Percentiles rank a stretch among this genome's conserved stretches.
phyloP scores from a whole-genome alignment of 352 stramenopile species.

The Pythium monospermum region DNA sequence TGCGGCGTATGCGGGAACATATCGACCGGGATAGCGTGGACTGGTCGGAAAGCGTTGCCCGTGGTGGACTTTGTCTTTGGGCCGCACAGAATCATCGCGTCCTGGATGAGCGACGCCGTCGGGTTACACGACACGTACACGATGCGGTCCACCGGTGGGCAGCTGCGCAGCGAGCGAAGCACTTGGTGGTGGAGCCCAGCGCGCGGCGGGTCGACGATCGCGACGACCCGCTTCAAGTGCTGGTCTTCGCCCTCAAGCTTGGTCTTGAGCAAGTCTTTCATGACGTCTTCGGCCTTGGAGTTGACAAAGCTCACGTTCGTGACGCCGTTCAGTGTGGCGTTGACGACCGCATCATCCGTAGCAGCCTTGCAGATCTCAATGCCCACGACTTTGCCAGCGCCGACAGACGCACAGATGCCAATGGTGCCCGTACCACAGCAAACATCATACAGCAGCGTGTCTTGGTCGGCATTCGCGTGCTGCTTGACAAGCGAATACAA shows the following conservation, averaged over 20 bases:
- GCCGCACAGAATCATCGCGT: conserved; percentile 88
- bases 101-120: conserved; percentile 90
- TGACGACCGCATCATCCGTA: conserved; percentile 87
- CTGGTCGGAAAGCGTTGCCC: conserved; percentile 89
- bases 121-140: conserved; percentile 99
- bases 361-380: conserved; percentile 88
- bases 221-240: conserved; percentile 81
- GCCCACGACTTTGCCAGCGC: conserved; percentile 72
- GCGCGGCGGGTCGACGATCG: conserved; percentile 96
- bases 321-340: conserved; percentile 82
- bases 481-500: conserved; percentile 96
- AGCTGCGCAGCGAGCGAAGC: conserved; percentile 80
- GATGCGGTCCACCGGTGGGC: conserved; percentile 79
- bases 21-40: conserved; percentile 94
- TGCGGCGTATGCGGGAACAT: conserved; percentile 99
- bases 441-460: conserved; percentile 95
- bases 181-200: conserved; percentile 93
- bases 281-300: conserved; percentile 89
- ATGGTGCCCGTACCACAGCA: conserved; percentile 99
- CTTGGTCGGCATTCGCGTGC: conserved; percentile 56
- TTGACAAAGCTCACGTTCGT: conserved; percentile 89
- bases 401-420: conserved; percentile 90
- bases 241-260: conserved; percentile 48
- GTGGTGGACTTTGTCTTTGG: conserved; percentile 91
- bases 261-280: conserved; percentile 70